A percentile compares a stretch with the other conserved stretches of the same genome.
These are phyloP conservation scores for Leucosporidium scottii DNA, from an alignment of 768 basidiomycete genomes.

Conservation along the genomic window DNA sequence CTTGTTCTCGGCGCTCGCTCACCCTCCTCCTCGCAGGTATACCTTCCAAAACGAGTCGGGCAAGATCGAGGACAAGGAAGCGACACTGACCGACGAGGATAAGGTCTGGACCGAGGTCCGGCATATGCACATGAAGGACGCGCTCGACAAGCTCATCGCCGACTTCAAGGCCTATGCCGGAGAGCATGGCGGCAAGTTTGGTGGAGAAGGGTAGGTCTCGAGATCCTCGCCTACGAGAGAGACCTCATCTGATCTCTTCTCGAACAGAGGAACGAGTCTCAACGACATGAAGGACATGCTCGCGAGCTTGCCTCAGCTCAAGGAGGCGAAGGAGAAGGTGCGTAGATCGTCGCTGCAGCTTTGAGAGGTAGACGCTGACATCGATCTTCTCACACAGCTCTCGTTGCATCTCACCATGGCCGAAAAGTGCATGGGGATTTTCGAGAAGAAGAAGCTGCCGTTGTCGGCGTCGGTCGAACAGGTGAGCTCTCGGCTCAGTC, in stretches of 20 bases:
- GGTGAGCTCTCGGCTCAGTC: conserved; percentile 45
- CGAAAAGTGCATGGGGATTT: conserved; percentile 90
- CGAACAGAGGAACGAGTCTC: conserved; percentile 69
- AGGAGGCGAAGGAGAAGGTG: conserved; percentile 91
- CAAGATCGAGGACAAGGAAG: conserved; percentile 77
- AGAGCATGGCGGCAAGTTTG: conserved; percentile 90
- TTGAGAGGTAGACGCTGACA: neutral
- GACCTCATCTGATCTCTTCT: conserved; percentile 9
- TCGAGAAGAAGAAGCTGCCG: conserved; percentile 78
- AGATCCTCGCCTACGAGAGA: conserved; percentile 1
- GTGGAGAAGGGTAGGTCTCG: conserved; percentile 49
- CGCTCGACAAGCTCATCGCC: conserved; percentile 90
- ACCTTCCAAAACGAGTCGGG: conserved; percentile 85
- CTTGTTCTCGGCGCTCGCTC: conserved; percentile 1
- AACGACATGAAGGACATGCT: conserved; percentile 99
- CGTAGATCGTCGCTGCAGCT: neutral
- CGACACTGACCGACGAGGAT: conserved; percentile 76
- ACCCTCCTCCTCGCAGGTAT: conserved; percentile 53
- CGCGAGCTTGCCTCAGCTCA: conserved; percentile 85
- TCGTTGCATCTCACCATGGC: conserved; percentile 96
- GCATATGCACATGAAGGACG: conserved; percentile 98
- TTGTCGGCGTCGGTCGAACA: conserved; percentile 84
- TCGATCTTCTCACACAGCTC: conserved; percentile 57
- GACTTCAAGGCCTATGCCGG: conserved; percentile 91
- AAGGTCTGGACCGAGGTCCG: conserved; percentile 85